Base-by-base conservation (phyloP, 2,329 filamentous ascomycete species). In the Chaetomiaceae sp. region DNA sequence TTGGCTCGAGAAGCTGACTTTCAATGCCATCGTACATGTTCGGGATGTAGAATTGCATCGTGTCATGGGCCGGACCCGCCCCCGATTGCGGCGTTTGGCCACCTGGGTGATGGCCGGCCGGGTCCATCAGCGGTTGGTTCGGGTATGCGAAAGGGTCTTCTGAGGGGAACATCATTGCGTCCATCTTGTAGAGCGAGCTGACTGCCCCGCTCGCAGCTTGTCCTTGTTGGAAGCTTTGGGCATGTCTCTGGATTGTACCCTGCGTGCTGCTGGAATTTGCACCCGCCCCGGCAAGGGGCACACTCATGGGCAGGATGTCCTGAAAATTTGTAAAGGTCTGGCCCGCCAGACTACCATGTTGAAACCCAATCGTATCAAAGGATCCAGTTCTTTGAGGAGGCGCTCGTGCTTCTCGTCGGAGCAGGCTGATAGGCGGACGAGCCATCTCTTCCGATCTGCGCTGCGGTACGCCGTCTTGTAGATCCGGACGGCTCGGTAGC, bases 111-210 rank as follows among this genome's bases (percentile, higher is more conserved):
- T 67, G 66, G 45, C 64, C 66, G 46, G 36, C 43, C 11, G 63
- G 59, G 37, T 62, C 60, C 43, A 64, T 51, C 29, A 61, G 29
- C 8, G 65, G 60, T 37, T 62, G 86, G 62, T 86, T 89, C 0
- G 87, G 87, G 62, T 92, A 94, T 0, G 85, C 86, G 58, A 92
- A 86, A 0, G 88, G 87, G 62, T 92, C 87, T 30, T 81, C 79
- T 0, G 86, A 86, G 1, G 87, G 85, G 63, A 92, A 92, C 85
- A 92, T 90, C 71, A 91, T 82, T 3, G 84, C 82, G 54, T 85
- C 85, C 6, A 91, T 77, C 65, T 89, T 87, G 58, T 86, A 80
- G 14, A 90, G 73, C 4, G 73, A 71, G 61, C 73, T 79, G 42
- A 69, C 65, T 29, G 62, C 66, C 48, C 64, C 64, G 52, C 47